Evolutionary conservation across 495 filamentous ascomycete genomes (phyloP).

Genomic region (Penicillium silybi): DNA sequence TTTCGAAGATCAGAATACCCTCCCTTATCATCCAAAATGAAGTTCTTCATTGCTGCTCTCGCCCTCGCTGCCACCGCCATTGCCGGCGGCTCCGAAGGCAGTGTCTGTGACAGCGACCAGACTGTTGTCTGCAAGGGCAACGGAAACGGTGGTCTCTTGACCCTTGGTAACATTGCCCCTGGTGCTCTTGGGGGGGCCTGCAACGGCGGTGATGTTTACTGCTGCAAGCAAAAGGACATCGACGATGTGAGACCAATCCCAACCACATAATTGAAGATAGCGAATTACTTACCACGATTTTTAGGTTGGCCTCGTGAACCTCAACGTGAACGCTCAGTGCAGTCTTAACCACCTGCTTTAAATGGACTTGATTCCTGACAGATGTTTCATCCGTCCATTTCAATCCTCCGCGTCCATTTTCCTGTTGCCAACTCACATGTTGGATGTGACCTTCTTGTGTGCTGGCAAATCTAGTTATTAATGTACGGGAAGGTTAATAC

Average conservation of each 20-base stretch:
- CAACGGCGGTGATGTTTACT: conserved; percentile 9
- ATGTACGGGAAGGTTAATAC: not conserved
- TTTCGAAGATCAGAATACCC: not conserved
- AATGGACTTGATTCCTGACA: no score
- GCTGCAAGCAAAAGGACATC: conserved; percentile 1
- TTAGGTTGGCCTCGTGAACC: conserved; percentile 2
- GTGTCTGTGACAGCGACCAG: conserved; percentile 4
- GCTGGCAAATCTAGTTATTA: not conserved
- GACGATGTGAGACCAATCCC: not conserved
- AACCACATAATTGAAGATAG: not conserved
- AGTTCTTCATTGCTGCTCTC: conserved; percentile 1
- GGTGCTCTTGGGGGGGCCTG: conserved; percentile 5
- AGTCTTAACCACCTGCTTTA: conserved; percentile 4
- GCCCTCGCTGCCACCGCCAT: conserved; percentile 1
- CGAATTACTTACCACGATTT: not conserved
- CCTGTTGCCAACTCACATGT: no score
- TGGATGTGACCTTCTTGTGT: not conserved
- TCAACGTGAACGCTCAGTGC: conserved; percentile 2
- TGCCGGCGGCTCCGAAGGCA: not conserved
- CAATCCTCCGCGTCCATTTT: not conserved
- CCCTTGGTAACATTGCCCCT: conserved; percentile 6
- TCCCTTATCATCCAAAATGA: not conserved
- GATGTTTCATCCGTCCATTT: no score
- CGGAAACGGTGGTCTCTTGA: conserved; percentile 4
- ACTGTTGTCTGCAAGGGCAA: conserved; percentile 7